Conservation (phyloP, 1,139 yeast genomes). For the Magnusiomyces tetraspermus region DNA sequence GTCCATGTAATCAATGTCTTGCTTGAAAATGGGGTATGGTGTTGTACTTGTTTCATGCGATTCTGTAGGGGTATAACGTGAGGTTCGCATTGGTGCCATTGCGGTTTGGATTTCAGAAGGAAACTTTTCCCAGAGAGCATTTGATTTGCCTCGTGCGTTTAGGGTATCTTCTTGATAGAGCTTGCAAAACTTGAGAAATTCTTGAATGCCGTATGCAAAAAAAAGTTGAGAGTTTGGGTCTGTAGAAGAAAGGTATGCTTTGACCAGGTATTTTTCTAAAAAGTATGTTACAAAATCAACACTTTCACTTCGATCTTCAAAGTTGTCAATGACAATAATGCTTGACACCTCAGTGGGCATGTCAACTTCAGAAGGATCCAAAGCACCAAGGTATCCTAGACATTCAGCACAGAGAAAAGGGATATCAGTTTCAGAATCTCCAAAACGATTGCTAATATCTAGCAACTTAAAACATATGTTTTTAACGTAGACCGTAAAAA, state of each 20-base stretch:
- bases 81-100: slow-evolving; percentile 61
- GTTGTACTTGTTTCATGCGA: slow-evolving; percentile 22
- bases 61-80: slow-evolving; percentile 56
- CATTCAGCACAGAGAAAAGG: slow-evolving; percentile 56
- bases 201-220: slow-evolving; percentile 86
- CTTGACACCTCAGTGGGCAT: slow-evolving; percentile 39
- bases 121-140: slow-evolving; percentile 49
- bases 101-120: slow-evolving; percentile 65
- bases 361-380: slow-evolving; percentile 57
- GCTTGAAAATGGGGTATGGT: slow-evolving; percentile 42
- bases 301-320: slow-evolving; percentile 54
- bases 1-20: slow-evolving; percentile 34
- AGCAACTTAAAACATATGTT: slow-evolving; percentile 48
- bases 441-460: slow-evolving; percentile 37
- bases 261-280: slow-evolving; percentile 60
- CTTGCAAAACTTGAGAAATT: slow-evolving; percentile 58
- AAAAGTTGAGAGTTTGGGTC: slow-evolving; percentile 80
- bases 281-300: slow-evolving; percentile 56
- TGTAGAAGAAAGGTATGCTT: slow-evolving; percentile 80
- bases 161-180: slow-evolving; percentile 32
- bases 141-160: neutral
- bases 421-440: slow-evolving; percentile 41
- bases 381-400: slow-evolving; percentile 66
- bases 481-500: slow-evolving; percentile 32
- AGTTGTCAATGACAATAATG: slow-evolving; percentile 48